These are phyloP conservation scores for Annulohypoxylon nitens DNA, from an alignment of 495 filamentous ascomycete genomes.

Conservation along the genomic window DNA sequence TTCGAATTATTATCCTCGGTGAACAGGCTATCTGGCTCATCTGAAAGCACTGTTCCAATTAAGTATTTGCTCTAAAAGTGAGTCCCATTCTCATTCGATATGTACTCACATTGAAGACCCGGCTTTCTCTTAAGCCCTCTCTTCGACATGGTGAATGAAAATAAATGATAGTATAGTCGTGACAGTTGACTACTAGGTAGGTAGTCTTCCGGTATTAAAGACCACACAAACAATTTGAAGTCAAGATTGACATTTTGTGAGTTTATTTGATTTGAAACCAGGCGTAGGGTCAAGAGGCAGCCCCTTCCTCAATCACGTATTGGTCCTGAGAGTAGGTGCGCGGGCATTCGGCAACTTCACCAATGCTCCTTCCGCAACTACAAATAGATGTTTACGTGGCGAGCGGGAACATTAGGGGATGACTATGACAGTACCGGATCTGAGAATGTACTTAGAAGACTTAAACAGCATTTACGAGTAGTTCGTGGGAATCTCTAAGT, in stretches of 20 bases:
- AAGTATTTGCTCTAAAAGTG: conserved; percentile 9
- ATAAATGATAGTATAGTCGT: not conserved
- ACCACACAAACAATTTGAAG: not conserved
- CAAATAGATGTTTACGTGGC: too few relatives aligned
- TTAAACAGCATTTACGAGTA: too few relatives aligned
- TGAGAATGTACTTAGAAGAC: too few relatives aligned
- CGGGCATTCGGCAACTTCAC: not conserved
- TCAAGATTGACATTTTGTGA: not conserved
- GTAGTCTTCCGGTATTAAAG: not conserved
- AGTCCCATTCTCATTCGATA: not conserved
- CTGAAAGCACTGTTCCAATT: conserved; percentile 23
- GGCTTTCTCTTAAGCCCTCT: conserved; percentile 33
- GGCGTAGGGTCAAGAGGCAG: not conserved
- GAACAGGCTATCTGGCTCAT: conserved; percentile 26
- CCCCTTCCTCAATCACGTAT: not conserved
- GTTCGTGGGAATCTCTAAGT: not conserved
- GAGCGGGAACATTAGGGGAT: not conserved
- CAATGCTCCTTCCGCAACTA: conserved; percentile 13
- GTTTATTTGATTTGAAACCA: not conserved
- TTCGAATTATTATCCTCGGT: conserved; percentile 20
- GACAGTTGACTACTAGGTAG: not conserved
- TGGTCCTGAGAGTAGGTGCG: not conserved
- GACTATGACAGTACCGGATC: too few relatives aligned
- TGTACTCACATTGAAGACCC: conserved; percentile 22
- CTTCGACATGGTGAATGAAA: conserved; percentile 19